Evolutionary conservation across 306 rosid species (phyloP).

Genomic region (Rosa multiflora): DNA sequence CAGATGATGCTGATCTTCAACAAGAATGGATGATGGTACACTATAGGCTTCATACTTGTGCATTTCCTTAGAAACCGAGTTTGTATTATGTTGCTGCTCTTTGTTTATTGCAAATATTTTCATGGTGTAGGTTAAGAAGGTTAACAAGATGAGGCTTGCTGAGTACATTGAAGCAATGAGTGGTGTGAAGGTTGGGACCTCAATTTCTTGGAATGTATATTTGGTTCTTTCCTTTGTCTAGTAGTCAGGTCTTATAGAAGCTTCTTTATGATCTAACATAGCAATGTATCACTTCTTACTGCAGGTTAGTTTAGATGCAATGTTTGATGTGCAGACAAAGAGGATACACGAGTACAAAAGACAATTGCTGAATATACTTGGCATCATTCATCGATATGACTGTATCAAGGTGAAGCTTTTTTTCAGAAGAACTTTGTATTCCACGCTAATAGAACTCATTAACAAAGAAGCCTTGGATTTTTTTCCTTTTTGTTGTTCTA

Average conservation of each 20-base stretch:
- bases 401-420: slow-evolving; percentile 59
- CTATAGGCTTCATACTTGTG: slow-evolving; percentile 7
- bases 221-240: slow-evolving; percentile 6
- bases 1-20: slow-evolving; percentile 46
- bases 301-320: slow-evolving; percentile 79
- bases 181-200: slow-evolving; percentile 54
- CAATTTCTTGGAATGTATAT: slow-evolving; percentile 9
- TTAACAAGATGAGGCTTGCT: slow-evolving; percentile 74
- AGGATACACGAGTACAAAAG: slow-evolving; percentile 80
- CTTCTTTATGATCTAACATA: slow-evolving; percentile 17
- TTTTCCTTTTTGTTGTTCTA: not conserved
- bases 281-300: slow-evolving; percentile 23
- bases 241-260: slow-evolving; percentile 11
- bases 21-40: slow-evolving; percentile 72
- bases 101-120: slow-evolving; percentile 14
- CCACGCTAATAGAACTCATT: not conserved
- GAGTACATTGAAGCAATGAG: slow-evolving; percentile 72
- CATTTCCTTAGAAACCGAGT: not conserved
- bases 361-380: slow-evolving; percentile 69
- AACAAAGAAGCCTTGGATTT: not conserved
- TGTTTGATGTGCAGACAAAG: slow-evolving; percentile 84
- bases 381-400: slow-evolving; percentile 72
- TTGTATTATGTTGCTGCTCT: not conserved
- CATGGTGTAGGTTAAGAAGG: slow-evolving; percentile 55
- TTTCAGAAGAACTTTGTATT: slow-evolving; percentile 21